Base-by-base conservation (phyloP, 2,329 filamentous ascomycete species). In the Pestalotiopsis sp. region DNA sequence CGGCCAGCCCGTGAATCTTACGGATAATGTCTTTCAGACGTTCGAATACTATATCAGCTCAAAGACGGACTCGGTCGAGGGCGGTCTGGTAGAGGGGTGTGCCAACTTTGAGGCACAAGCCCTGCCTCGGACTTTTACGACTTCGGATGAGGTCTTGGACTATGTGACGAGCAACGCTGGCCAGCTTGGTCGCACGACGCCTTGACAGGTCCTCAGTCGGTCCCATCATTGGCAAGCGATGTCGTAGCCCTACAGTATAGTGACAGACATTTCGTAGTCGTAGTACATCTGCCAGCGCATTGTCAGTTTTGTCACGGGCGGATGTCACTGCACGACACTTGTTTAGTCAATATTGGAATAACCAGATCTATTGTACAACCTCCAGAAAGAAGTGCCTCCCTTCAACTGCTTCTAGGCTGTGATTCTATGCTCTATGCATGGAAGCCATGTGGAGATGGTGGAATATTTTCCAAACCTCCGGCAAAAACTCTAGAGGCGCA, bases 321-420 rank as follows among this genome's bases (percentile, higher is more conserved):
- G 27, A 7, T 9, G 27, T 31, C 27, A 31, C 27, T 31, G 27
- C 27, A 31, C 5, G 9, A 36, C 31, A 36, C 7, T 36, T 9
- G 31, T 36, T 36, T 36, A 36, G 7, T 52, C 45, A 9, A 52
- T n/a, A 52, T n/a, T 52, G 45, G 45, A 52, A n/a, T 52, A 62
- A 62, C 38, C 69, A 74, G 75, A 68, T 78, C 71, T 78, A 78
- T 78, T 76, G 72, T 78, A 78, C 76, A 78, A 74, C 73, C 71
- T 72, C 73, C 70, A 14, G 70, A 60, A 64, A 72, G 72, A 74
- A 75, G 73, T 73, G 69, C 14, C 45, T 71, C 71, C 68, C 36
- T 39, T 71, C 69, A 69, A 73, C 64, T 75, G 74, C 72, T 72
- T 77, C 74, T 77, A 76, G 73, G 75, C 74, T 70, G 71, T 69